Base-by-base conservation (phyloP, 331 rosid genomes). In the Ulmus americana region DNA sequence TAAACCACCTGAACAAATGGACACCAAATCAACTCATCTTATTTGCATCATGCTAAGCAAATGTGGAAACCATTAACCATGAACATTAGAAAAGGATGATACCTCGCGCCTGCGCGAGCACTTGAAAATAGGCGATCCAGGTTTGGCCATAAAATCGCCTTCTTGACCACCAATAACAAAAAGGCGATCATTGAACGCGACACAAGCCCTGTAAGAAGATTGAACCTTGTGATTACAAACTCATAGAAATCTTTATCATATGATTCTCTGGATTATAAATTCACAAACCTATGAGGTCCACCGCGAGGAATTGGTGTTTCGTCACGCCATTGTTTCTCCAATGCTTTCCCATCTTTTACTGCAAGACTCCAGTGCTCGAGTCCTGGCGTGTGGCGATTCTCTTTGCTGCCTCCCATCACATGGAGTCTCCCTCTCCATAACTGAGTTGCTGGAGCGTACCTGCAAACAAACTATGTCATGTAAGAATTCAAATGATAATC, bases 121-220 rank as follows among this genome's bases (percentile, higher is more conserved):
- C 80, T 91, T 91, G 77, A 92, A 92, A 71, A 88, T 92, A 54
- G 97, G 86, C 6, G 96, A 92, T 40, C 95, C 87, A 0, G 97
- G 97, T 72, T 92, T 92, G 54, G 97, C 75, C 96, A 92, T 92
- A 64, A 88, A 92, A 80, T 92, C 97, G 65, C 97, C 97, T 69
- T 92, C 96, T 80, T 92, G 96, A 54, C 97, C 96, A 68, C 96
- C 97, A 10, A 92, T 86, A 42, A 90, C 80, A 55, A 70, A 86
- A 45, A 92, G 94, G 15, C 65, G 73, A 79, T 92, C 89, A 65
- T 77, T 69, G 69, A 44, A 68, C 55, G 75, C 87, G 7, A 86
- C 64, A 46, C 96, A 85, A 42, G 96, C 96, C 90, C 97, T 86
- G 61, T 62, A 49, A 73, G 46, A 59, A 80, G 70, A 71, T 45